phyloP scores from a whole-genome alignment of 129 eudicot species.

The Mikania micrantha region DNA sequence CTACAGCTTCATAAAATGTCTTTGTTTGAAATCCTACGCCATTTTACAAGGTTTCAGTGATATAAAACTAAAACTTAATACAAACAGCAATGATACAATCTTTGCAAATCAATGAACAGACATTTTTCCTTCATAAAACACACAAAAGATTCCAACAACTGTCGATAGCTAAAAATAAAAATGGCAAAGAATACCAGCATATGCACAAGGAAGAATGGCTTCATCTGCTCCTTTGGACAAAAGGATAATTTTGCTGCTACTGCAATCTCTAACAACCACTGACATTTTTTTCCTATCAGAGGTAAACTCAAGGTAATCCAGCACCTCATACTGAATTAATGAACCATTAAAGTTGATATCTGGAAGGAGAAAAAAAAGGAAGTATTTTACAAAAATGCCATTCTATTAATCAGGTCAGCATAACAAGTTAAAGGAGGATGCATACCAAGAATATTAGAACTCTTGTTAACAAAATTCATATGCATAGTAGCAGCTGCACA shows the following conservation, averaged over 20 bases:
- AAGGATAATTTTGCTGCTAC: conserved; percentile 58
- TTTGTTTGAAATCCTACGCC: conserved; percentile 70
- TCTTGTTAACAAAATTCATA: conserved; percentile 64
- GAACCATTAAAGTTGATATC: conserved; percentile 69
- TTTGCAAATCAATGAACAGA: conserved; percentile 4
- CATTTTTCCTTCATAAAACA: not conserved
- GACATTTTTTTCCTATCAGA: conserved; percentile 99
- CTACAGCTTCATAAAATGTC: conserved; percentile 85
- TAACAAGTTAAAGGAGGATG: not conserved
- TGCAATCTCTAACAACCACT: conserved; percentile 67
- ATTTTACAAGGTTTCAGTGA: conserved; percentile 14
- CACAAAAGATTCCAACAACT: not conserved
- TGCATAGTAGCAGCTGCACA: conserved; percentile 91
- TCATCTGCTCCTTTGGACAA: conserved; percentile 98
- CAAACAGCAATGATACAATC: not conserved
- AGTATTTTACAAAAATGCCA: not conserved
- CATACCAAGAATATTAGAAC: conserved; percentile 67
- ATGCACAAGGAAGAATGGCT: conserved; percentile 69
- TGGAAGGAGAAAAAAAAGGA: conserved; percentile 24
- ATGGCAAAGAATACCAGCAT: conserved; percentile 42
- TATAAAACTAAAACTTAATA: conserved; percentile 11
- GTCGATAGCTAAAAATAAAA: conserved; percentile 1
- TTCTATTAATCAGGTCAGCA: not conserved
- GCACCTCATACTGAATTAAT: conserved; percentile 57
- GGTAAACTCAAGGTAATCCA: conserved; percentile 89